These are phyloP conservation scores for Glaciozyma antarctica DNA, from an alignment of 768 basidiomycete species.

Conservation along the genomic window DNA sequence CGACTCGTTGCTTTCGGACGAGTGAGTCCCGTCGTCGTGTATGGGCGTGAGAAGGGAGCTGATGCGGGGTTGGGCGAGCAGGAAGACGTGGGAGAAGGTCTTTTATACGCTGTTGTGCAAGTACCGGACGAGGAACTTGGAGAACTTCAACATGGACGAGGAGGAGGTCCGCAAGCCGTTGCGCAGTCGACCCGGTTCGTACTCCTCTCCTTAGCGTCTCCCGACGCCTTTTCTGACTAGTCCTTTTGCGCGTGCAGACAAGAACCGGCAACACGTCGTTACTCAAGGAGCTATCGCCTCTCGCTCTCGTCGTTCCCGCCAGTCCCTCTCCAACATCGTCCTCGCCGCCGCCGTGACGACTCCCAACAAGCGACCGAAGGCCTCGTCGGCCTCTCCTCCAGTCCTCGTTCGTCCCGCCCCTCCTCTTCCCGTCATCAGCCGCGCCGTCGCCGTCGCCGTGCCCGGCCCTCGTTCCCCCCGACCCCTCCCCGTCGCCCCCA, in stretches of 20 bases:
- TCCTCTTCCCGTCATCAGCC: constrained; percentile 2
- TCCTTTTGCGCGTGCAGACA: neutral
- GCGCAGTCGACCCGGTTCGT: constrained; percentile 11
- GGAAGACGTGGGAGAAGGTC: constrained; percentile 88
- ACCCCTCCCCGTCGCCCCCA: neutral
- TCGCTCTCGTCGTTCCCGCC: constrained; percentile 24
- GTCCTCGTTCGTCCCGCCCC: neutral
- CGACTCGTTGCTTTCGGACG: constrained; percentile 50
- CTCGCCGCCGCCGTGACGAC: neutral
- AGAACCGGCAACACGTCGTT: constrained; percentile 28
- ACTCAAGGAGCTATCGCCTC: constrained; percentile 25
- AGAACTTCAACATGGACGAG: constrained; percentile 58
- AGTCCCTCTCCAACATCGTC: constrained; percentile 33
- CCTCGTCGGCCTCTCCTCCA: neutral
- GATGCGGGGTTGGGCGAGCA: constrained; percentile 28
- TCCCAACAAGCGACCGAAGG: constrained; percentile 15
- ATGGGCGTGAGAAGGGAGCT: neutral
- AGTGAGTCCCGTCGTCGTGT: constrained; percentile 38
- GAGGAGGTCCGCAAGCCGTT: constrained; percentile 40
- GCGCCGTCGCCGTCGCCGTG: constrained; percentile 11
- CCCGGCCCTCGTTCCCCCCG: neutral
- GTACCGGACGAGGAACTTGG: constrained; percentile 66
- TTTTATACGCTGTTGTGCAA: constrained; percentile 83
- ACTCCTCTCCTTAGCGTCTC: neutral
- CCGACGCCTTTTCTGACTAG: too few relatives aligned